phyloP scores from a whole-genome alignment of 1,284 basidiomycete genomes.

The Ganoderma lucidum region DNA sequence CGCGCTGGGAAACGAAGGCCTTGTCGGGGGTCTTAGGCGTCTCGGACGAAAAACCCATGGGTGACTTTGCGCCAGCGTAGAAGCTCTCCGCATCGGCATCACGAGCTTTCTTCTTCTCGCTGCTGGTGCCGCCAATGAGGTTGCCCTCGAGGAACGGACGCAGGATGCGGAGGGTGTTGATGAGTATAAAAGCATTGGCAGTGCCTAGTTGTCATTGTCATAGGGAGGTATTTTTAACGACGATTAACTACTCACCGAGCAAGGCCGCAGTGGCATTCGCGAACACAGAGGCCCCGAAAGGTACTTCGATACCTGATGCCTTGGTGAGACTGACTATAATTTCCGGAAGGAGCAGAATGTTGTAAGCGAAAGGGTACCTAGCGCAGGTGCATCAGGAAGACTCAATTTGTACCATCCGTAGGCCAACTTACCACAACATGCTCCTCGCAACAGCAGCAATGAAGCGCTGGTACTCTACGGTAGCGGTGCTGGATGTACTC shows the following conservation, averaged over 20 bases:
- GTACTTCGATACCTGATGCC: constrained; percentile 55
- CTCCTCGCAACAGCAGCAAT: constrained; percentile 64
- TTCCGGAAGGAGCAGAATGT: constrained; percentile 66
- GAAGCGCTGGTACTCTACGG: constrained; percentile 62
- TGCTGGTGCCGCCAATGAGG: constrained; percentile 15
- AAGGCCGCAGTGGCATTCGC: constrained; percentile 60
- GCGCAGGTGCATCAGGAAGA: background rate
- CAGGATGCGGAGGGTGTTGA: constrained; percentile 72
- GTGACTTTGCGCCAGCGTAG: constrained; percentile 38
- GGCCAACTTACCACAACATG: constrained; percentile 68
- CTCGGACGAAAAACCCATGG: constrained; percentile 32
- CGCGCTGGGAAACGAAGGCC: constrained; percentile 30
- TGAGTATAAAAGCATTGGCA: constrained; percentile 68
- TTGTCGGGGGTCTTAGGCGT: constrained; percentile 32
- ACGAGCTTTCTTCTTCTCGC: constrained; percentile 8
- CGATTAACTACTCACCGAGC: constrained; percentile 63
- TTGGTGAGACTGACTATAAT: constrained; percentile 59
- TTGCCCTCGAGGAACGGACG: constrained; percentile 53
- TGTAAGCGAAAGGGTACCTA: constrained; percentile 72
- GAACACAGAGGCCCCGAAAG: constrained; percentile 56
- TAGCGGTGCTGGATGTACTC: constrained; percentile 42
- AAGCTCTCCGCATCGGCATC: constrained; percentile 43
- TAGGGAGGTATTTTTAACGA: background rate
- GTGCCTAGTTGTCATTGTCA: constrained; percentile 50
- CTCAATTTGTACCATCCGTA: constrained; percentile 8